A percentile compares a stretch with the other conserved stretches of the same genome.
Conservation (phyloP, 352 stramenopile genomes). For the Pythium periplocum region DNA sequence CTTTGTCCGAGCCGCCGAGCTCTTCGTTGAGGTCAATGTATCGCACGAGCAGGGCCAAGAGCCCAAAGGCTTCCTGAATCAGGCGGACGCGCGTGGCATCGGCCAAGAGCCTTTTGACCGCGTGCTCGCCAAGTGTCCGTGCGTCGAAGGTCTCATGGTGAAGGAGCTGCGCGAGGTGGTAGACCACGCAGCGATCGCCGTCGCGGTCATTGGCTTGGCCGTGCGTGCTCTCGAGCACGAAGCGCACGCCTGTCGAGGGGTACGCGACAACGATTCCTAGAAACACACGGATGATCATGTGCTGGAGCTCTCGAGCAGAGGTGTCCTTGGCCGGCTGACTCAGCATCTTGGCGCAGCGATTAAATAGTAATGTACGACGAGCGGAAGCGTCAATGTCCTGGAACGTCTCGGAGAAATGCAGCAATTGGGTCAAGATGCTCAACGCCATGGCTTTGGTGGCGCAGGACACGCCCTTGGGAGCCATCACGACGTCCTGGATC, state of each 20-base stretch:
- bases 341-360: constrained; percentile 67
- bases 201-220: constrained; percentile 40
- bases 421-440: constrained; percentile 11
- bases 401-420: constrained; percentile 19
- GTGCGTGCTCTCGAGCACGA: constrained; percentile 67
- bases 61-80: constrained; percentile 48
- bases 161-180: constrained; percentile 54
- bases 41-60: constrained; percentile 49
- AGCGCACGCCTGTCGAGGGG: constrained; percentile 53
- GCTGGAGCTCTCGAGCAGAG: constrained; percentile 26
- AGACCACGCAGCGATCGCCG: constrained; percentile 51
- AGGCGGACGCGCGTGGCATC: constrained; percentile 30
- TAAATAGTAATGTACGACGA: constrained; percentile 46
- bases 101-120: constrained; percentile 21
- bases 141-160: constrained; percentile 54
- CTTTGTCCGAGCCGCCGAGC: constrained; percentile 40
- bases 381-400: constrained; percentile 17
- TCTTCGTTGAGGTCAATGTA: constrained; percentile 65
- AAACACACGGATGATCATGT: constrained; percentile 54
- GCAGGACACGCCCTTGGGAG: constrained; percentile 14
- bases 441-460: constrained; percentile 16
- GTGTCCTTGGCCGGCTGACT: constrained; percentile 4
- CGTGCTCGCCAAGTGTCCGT: constrained; percentile 26
- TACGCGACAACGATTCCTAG: constrained; percentile 47
- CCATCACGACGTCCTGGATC: constrained; percentile 22